These are phyloP conservation scores for Blastobotrys malaysiensis DNA, from an alignment of 1,139 yeast genomes.

Conservation along the genomic window DNA sequence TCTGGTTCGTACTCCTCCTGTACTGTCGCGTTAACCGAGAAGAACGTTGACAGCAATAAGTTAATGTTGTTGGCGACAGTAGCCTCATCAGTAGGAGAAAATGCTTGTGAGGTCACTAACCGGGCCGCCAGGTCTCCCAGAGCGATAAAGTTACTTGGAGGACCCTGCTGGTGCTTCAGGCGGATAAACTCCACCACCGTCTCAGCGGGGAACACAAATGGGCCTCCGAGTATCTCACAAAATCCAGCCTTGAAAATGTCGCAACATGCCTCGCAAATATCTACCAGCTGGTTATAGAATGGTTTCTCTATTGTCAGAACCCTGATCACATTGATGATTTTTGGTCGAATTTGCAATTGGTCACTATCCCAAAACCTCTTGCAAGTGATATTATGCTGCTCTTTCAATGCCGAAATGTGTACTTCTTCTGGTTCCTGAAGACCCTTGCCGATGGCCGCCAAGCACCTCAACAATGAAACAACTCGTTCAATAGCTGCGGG, in stretches of 20 bases:
- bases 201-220: constrained; percentile 44
- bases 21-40: constrained; percentile 4
- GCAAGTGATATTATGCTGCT: constrained; percentile 9
- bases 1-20: constrained; percentile 24
- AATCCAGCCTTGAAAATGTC: constrained; percentile 57
- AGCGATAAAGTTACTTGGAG: constrained; percentile 20
- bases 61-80: constrained; percentile 12
- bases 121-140: constrained; percentile 30
- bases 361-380: constrained; percentile 37
- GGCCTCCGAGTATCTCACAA: constrained; percentile 68
- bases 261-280: constrained; percentile 53
- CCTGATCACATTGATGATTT: constrained; percentile 40
- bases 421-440: constrained; percentile 36
- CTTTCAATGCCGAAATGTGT: constrained; percentile 25
- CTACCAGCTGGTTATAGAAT: constrained; percentile 36
- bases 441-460: constrained; percentile 66
- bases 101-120: constrained; percentile 21
- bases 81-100: constrained; percentile 2
- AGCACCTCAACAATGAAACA: constrained; percentile 52
- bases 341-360: constrained; percentile 38
- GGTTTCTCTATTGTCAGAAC: constrained; percentile 41
- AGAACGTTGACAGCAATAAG: constrained; percentile 20
- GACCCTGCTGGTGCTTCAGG: constrained; percentile 34
- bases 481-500: constrained; percentile 14
- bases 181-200: constrained; percentile 44